phyloP scores from a whole-genome alignment of 2,329 filamentous ascomycete genomes.

The Monilinia polystroma region DNA sequence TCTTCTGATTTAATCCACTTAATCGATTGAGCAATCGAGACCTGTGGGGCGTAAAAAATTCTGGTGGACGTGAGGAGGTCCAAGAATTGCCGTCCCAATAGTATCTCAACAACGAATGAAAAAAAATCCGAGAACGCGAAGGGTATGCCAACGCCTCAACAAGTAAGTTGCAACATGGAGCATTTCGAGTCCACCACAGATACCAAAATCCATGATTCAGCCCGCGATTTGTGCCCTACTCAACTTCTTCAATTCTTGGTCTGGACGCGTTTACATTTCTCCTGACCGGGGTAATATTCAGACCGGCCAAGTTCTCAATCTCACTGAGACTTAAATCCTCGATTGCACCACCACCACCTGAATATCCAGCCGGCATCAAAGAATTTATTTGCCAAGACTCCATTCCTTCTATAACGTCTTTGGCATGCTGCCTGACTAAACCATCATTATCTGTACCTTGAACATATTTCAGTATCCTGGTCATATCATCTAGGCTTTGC shows the following conservation, averaged over 20 bases:
- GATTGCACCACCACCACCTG: conserved; percentile 10
- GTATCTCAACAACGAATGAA: not conserved
- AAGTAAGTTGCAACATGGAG: not conserved
- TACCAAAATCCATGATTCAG: not conserved
- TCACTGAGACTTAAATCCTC: conserved; percentile 30
- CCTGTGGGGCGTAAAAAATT: not conserved
- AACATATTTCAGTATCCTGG: conserved; percentile 62
- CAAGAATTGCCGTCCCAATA: not conserved
- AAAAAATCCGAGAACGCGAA: not conserved
- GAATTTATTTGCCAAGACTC: conserved; percentile 59
- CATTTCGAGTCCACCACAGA: not conserved
- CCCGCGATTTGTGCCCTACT: conserved; percentile 42
- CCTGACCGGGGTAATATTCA: conserved; percentile 43
- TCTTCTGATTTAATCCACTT: not conserved
- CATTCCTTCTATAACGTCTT: conserved; percentile 65
- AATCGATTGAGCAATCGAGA: not conserved
- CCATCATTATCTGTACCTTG: conserved; percentile 65
- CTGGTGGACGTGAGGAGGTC: not conserved
- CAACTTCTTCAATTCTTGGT: conserved; percentile 60
- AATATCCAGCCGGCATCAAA: conserved; percentile 27
- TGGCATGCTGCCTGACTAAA: conserved; percentile 65
- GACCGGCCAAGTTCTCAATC: conserved; percentile 45
- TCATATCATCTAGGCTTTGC: conserved; percentile 59
- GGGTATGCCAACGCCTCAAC: not conserved
- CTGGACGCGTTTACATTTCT: conserved; percentile 28